These are phyloP conservation scores for Persicaria maculosa DNA, from an alignment of 148 eudicot species.

Conservation along the genomic window DNA sequence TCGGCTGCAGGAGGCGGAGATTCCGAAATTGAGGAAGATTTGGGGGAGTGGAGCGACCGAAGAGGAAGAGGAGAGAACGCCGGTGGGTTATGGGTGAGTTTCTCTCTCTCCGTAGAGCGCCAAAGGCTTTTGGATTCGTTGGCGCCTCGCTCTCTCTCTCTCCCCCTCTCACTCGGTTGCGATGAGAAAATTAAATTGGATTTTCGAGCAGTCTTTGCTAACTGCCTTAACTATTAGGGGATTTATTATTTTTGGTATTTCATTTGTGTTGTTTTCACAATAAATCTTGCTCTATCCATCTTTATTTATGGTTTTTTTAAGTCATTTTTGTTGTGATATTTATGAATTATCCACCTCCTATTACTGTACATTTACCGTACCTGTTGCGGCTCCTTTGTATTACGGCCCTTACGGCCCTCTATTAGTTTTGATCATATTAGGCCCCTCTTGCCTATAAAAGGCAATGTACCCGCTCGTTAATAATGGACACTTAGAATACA, in stretches of 20 bases:
- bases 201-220: neutral
- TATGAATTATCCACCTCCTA: too few relatives aligned
- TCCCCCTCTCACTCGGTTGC: neutral
- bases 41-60: neutral
- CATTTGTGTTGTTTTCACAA: too few relatives aligned
- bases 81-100: conserved; percentile 7
- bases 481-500: too few relatives aligned
- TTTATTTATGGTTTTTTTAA: too few relatives aligned
- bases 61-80: conserved; percentile 4
- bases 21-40: neutral
- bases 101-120: conserved; percentile 12
- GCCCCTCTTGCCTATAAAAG: too few relatives aligned
- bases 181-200: neutral
- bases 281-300: too few relatives aligned
- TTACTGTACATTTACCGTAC: too few relatives aligned
- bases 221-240: neutral
- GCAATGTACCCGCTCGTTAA: too few relatives aligned
- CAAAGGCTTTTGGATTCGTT: conserved; percentile 14
- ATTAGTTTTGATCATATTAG: too few relatives aligned
- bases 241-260: neutral
- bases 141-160: conserved; percentile 12
- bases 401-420: too few relatives aligned
- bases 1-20: neutral
- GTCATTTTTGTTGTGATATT: too few relatives aligned
- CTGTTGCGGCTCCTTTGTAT: too few relatives aligned